phyloP scores from a whole-genome alignment of 2,329 filamentous ascomycete genomes.

The Thermochaetoides dissita region DNA sequence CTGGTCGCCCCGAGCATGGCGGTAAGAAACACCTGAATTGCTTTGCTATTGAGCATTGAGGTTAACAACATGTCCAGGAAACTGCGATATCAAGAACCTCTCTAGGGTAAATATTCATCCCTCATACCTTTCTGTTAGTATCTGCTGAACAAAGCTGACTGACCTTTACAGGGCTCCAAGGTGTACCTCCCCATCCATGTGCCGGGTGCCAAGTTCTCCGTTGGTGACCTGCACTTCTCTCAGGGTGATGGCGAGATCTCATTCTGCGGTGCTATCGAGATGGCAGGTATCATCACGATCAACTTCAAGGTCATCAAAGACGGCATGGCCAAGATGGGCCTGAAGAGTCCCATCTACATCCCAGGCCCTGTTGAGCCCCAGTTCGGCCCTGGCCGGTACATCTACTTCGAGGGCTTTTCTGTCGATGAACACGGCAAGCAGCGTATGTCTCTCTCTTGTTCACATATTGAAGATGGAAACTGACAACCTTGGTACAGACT shows the following conservation, averaged over 20 bases:
- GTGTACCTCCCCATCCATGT: constrained; percentile 84
- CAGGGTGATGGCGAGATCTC: constrained; percentile 86
- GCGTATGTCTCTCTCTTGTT: constrained; percentile 21
- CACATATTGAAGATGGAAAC: too few species aligned
- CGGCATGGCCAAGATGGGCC: constrained; percentile 57
- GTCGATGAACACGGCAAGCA: constrained; percentile 83
- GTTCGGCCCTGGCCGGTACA: constrained; percentile 66
- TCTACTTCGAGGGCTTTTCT: constrained; percentile 82
- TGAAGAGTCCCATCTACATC: constrained; percentile 74
- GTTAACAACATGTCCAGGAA: not conserved
- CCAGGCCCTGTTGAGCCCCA: constrained; percentile 80
- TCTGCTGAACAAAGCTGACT: constrained; percentile 50
- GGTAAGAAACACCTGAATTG: constrained; percentile 28
- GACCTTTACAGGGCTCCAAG: constrained; percentile 47
- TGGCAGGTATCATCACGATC: constrained; percentile 82
- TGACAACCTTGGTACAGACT: constrained; percentile 30
- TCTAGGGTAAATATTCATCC: constrained; percentile 12
- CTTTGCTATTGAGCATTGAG: too few species aligned
- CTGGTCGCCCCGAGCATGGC: constrained; percentile 71
- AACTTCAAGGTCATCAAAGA: constrained; percentile 80
- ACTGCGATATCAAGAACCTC: constrained; percentile 21
- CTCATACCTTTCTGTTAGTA: not conserved
- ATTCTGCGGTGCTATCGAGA: constrained; percentile 83
- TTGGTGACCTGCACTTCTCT: constrained; percentile 77
- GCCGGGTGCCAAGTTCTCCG: constrained; percentile 72